A percentile compares a stretch with the other conserved stretches of the same genome.
phyloP scores from a whole-genome alignment of 257 asterid species.

The Solanum pinnatisectum region DNA sequence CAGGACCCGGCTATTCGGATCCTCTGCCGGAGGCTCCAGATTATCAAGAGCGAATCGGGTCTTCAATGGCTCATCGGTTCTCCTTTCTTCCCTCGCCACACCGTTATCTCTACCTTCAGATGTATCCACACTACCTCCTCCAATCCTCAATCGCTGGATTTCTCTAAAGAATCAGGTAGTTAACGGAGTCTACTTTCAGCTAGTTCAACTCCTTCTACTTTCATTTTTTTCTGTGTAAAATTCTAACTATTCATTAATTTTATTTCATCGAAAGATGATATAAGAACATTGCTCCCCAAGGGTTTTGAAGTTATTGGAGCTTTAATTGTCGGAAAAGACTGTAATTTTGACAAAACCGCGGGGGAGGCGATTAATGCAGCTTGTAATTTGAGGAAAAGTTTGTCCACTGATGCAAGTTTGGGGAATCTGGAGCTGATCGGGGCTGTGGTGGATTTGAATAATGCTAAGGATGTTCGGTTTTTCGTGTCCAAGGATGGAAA shows the following conservation, averaged over 20 bases:
- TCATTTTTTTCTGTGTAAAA: not conserved
- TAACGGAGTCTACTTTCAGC: not conserved
- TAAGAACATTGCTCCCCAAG: constrained; percentile 55
- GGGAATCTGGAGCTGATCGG: constrained; percentile 37
- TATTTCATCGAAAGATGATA: constrained; percentile 45
- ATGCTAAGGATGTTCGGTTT: constrained; percentile 38
- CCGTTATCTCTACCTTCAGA: constrained; percentile 63
- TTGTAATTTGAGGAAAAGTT: constrained; percentile 37
- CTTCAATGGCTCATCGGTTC: constrained; percentile 80
- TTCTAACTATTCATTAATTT: not conserved
- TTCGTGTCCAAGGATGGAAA: constrained; percentile 38
- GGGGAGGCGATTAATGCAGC: constrained; percentile 49
- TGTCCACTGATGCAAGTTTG: constrained; percentile 11
- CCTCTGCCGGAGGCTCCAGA: constrained; percentile 41
- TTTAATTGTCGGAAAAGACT: constrained; percentile 31
- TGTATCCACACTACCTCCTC: constrained; percentile 56
- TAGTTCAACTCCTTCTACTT: not conserved
- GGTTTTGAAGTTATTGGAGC: constrained; percentile 87
- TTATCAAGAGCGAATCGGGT: constrained; percentile 35
- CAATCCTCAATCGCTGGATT: constrained; percentile 41
- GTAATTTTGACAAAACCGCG: constrained; percentile 24
- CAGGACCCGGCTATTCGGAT: constrained; percentile 25
- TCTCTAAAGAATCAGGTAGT: constrained; percentile 60
- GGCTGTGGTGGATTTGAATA: constrained; percentile 45
- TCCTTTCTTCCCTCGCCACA: constrained; percentile 41